A percentile compares a stretch with the other conserved stretches of the same genome.
These are phyloP conservation scores for Nitzschia sp. DNA, from an alignment of 108 stramenopile genomes.

Conservation along the genomic window DNA sequence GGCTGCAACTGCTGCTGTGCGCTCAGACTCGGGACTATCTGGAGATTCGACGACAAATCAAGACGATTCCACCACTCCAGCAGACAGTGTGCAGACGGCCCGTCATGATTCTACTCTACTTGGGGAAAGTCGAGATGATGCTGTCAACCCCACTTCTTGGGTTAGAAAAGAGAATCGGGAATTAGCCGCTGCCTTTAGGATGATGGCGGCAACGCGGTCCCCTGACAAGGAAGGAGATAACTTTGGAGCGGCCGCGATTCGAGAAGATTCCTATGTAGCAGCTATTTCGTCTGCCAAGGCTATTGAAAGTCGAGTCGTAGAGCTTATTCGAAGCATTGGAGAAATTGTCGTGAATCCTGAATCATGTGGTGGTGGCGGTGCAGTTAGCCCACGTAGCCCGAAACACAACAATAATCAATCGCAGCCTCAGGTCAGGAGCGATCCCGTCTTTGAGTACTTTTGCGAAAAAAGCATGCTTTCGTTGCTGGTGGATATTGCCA, in stretches of 20 bases:
- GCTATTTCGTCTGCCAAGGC: constrained; percentile 35
- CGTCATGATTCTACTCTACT: neutral
- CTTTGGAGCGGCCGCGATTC: constrained; percentile 32
- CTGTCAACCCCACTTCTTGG: neutral
- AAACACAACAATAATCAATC: too few relatives aligned
- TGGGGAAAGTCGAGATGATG: neutral
- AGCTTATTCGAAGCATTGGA: constrained; percentile 42
- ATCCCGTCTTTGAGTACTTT: constrained; percentile 82
- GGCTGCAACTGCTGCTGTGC: neutral
- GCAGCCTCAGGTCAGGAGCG: constrained; percentile 10
- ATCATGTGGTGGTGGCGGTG: neutral
- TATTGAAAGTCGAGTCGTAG: constrained; percentile 37
- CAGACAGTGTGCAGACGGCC: constrained; percentile 1
- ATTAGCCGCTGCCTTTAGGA: constrained; percentile 43
- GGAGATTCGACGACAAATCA: neutral
- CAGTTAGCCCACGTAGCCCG: neutral
- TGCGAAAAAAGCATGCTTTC: constrained; percentile 82
- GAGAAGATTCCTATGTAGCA: constrained; percentile 37
- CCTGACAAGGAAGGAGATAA: constrained; percentile 48
- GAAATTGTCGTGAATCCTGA: constrained; percentile 43
- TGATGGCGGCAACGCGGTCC: constrained; percentile 45
- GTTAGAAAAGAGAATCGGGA: neutral
- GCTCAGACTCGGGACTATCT: neutral
- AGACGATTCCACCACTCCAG: neutral
- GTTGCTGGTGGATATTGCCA: constrained; percentile 73